phyloP scores from a whole-genome alignment of 1,139 yeast genomes.

The Diutina catenulata region DNA sequence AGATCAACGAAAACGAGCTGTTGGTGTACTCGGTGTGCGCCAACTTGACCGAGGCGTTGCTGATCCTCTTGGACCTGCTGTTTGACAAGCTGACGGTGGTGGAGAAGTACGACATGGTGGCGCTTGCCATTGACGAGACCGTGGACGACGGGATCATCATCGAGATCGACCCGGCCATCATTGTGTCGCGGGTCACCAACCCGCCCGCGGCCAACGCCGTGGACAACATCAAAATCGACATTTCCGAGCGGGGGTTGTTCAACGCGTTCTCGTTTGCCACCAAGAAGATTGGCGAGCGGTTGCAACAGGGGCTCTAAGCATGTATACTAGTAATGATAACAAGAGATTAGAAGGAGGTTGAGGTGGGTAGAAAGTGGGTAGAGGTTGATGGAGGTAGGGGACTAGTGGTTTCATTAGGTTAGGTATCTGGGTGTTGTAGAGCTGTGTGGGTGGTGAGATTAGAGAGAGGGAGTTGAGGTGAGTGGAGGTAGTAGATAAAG shows the following conservation, averaged over 20 bases:
- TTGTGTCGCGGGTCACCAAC: constrained; percentile 80
- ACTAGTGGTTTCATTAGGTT: too few species aligned
- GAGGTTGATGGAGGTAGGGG: too few species aligned
- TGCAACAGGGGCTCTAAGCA: constrained; percentile 57
- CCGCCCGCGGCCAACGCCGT: constrained; percentile 44
- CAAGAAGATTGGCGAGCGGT: constrained; percentile 74
- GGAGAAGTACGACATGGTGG: constrained; percentile 77
- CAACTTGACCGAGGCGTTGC: constrained; percentile 74
- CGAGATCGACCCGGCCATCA: constrained; percentile 79
- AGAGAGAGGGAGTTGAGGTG: too few species aligned
- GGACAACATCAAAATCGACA: constrained; percentile 55
- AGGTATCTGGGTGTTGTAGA: too few species aligned
- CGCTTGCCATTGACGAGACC: constrained; percentile 83
- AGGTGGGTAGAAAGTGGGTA: too few species aligned
- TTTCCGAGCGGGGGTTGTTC: constrained; percentile 77
- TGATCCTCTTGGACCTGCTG: constrained; percentile 60
- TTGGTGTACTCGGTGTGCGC: constrained; percentile 66
- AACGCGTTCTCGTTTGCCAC: constrained; percentile 87
- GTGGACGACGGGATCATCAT: constrained; percentile 86
- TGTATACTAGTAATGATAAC: too few species aligned
- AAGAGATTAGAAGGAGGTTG: too few species aligned
- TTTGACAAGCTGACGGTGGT: constrained; percentile 70
- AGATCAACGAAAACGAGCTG: constrained; percentile 74
- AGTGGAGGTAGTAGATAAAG: too few species aligned
- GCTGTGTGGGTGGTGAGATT: too few species aligned